Conservation (phyloP, 306 rosid species). For the Boehmeria nivea region DNA sequence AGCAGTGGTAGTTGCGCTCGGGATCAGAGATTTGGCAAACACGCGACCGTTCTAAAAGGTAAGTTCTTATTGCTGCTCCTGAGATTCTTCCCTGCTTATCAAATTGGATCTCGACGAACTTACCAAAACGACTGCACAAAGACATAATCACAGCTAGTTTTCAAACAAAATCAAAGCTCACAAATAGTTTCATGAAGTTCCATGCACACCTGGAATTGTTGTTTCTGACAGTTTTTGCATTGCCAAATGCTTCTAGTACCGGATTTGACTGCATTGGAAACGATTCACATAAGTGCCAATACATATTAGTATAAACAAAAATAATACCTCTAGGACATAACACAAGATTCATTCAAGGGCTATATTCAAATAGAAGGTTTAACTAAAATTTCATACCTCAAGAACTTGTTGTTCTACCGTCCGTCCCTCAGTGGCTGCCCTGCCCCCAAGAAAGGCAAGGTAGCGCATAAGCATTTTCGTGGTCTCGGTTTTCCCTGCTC, state of each 20-base stretch:
- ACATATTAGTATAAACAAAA: not conserved
- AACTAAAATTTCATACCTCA: conserved; percentile 49
- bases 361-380: conserved; percentile 13
- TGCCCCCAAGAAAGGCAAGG: conserved; percentile 95
- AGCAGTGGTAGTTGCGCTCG: conserved; percentile 98
- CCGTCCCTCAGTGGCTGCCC: conserved; percentile 91
- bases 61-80: conserved; percentile 96
- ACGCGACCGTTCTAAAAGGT: conserved; percentile 95
- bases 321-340: not conserved
- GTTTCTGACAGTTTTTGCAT: conserved; percentile 96
- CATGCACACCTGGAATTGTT: conserved; percentile 84
- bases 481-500: conserved; percentile 99
- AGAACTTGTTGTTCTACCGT: conserved; percentile 99
- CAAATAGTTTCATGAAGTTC: conserved; percentile 15
- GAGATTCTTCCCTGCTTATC: conserved; percentile 98
- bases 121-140: conserved; percentile 84
- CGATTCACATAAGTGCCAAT: conserved; percentile 17
- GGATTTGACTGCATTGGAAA: conserved; percentile 86
- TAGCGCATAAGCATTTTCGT: conserved; percentile 98
- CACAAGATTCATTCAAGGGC: not conserved
- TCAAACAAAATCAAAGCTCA: not conserved
- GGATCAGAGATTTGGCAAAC: conserved; percentile 98
- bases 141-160: too few relatives aligned
- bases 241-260: conserved; percentile 99
- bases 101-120: conserved; percentile 96